Percentiles rank a stretch among this genome's conserved stretches.
These are phyloP conservation scores for Populus alba DNA, from an alignment of 345 rosid genomes.

Conservation along the genomic window DNA sequence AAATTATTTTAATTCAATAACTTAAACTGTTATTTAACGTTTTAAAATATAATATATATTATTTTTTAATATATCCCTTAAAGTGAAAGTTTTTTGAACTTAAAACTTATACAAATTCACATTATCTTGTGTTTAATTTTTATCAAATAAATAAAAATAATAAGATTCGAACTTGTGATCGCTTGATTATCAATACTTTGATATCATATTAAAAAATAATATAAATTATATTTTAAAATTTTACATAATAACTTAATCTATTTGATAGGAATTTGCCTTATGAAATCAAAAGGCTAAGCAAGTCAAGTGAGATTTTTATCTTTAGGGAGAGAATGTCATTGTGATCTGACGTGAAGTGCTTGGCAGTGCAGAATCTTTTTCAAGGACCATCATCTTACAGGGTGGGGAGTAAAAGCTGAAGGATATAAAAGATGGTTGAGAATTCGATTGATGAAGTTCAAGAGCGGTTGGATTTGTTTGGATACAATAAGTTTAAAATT, in stretches of 20 bases:
- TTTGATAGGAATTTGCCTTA: too few species aligned
- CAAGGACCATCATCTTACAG: not conserved
- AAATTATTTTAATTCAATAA: accelerated
- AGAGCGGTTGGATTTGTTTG: conserved; percentile 47
- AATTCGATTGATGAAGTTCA: conserved; percentile 28
- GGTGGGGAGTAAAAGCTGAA: not conserved
- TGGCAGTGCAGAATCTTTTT: conserved; percentile 20
- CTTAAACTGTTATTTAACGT: accelerated
- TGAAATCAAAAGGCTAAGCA: too few species aligned
- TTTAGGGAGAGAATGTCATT: not conserved
- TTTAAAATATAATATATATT: too few species aligned
- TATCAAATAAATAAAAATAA: accelerated
- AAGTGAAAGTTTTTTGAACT: accelerated
- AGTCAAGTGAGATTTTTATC: not conserved
- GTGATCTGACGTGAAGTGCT: conserved; percentile 5
- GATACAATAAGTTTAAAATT: conserved; percentile 48
- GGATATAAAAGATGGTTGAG: conserved; percentile 7
- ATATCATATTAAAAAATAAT: too few species aligned
- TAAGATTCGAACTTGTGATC: accelerated
- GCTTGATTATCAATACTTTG: accelerated
- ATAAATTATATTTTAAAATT: accelerated
- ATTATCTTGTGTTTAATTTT: too few species aligned
- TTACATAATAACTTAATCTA: too few species aligned
- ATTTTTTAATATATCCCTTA: accelerated
- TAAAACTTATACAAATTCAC: accelerated